Conservation (phyloP, 257 asterid species). For the Voacanga thouarsii region DNA sequence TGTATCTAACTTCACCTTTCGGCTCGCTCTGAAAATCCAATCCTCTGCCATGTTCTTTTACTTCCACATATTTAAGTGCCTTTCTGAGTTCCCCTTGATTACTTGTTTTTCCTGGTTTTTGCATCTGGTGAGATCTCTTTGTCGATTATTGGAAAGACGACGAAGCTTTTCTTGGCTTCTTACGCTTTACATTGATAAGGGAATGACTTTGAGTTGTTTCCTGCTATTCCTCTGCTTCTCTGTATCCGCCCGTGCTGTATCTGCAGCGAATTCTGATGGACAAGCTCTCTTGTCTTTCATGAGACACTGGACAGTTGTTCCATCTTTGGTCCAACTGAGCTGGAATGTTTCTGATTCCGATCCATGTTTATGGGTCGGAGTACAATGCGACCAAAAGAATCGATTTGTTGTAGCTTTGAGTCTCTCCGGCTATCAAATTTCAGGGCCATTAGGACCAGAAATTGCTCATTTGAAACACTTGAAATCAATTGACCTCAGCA, state of each 20-base stretch:
- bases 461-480: conserved; percentile 37
- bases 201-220: conserved; percentile 12
- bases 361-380: conserved; percentile 70
- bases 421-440: conserved; percentile 37
- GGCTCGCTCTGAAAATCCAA: not conserved
- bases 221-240: conserved; percentile 31
- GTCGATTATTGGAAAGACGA: not conserved
- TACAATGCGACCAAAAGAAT: conserved; percentile 34
- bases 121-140: not conserved
- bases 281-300: conserved; percentile 52
- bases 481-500: conserved; percentile 41
- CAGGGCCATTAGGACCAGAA: conserved; percentile 56
- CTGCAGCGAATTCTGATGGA: conserved; percentile 52
- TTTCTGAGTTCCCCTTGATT: not conserved
- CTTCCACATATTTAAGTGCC: not conserved
- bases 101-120: not conserved
- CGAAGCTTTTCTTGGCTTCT: not conserved
- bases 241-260: conserved; percentile 23
- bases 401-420: conserved; percentile 27
- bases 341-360: conserved; percentile 63
- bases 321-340: conserved; percentile 42
- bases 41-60: not conserved
- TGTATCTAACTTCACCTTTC: not conserved
- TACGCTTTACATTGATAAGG: not conserved
- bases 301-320: conserved; percentile 59